Evolutionary conservation across 2,329 filamentous ascomycete genomes (phyloP).

Genomic region (Huntiella moniliformis): DNA sequence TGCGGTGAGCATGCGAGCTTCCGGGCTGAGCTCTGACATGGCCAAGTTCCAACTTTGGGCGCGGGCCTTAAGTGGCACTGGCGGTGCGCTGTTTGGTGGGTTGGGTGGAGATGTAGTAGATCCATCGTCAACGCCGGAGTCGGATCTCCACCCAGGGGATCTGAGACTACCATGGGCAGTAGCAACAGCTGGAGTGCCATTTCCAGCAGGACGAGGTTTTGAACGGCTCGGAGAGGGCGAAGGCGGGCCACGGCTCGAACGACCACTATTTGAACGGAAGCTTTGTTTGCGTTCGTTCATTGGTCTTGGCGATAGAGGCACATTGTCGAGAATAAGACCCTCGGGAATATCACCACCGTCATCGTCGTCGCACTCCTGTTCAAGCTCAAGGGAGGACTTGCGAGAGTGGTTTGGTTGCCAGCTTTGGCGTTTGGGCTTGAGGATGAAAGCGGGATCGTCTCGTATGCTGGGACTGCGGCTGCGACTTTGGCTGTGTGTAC

Average conservation of each 20-base stretch:
- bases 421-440: slow-evolving; percentile 38
- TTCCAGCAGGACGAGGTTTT: slow-evolving; percentile 39
- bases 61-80: slow-evolving; percentile 30
- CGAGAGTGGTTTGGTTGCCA: slow-evolving; percentile 50
- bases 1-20: slow-evolving; percentile 57
- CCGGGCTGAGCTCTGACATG: slow-evolving; percentile 47
- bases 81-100: slow-evolving; percentile 15
- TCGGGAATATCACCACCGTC: slow-evolving; percentile 63
- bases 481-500: slow-evolving; percentile 16
- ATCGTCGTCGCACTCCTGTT: slow-evolving; percentile 58
- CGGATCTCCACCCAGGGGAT: slow-evolving; percentile 36
- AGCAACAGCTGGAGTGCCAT: slow-evolving; percentile 42
- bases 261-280: slow-evolving; percentile 23
- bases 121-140: slow-evolving; percentile 19
- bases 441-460: slow-evolving; percentile 22
- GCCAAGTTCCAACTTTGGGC: slow-evolving; percentile 61
- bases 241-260: slow-evolving; percentile 8
- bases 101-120: slow-evolving; percentile 11
- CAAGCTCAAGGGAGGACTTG: slow-evolving; percentile 51
- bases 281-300: slow-evolving; percentile 27
- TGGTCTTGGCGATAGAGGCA: slow-evolving; percentile 60
- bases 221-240: slow-evolving; percentile 9
- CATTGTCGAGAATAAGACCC: slow-evolving; percentile 61
- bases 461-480: slow-evolving; percentile 33
- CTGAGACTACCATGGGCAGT: slow-evolving; percentile 39